These are phyloP conservation scores for Pyrenochaeta sp. DNA, from an alignment of 2,329 filamentous ascomycete species.

Conservation along the genomic window DNA sequence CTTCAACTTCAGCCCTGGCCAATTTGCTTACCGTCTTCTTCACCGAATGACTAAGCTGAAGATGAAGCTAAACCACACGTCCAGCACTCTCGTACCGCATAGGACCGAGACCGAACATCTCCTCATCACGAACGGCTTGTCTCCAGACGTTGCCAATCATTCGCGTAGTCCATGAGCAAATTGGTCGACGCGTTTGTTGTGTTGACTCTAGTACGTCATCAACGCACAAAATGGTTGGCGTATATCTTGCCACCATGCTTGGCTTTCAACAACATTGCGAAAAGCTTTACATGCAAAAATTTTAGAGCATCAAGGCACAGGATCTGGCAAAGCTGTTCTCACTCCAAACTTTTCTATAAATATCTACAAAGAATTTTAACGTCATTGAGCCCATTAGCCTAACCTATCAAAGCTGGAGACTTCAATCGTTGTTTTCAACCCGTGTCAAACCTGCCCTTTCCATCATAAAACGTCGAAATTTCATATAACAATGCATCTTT, in stretches of 20 bases:
- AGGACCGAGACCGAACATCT: background rate
- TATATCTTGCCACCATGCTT: background rate
- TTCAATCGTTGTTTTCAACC: background rate
- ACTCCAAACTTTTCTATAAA: background rate
- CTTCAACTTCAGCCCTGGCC: background rate
- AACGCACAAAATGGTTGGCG: background rate
- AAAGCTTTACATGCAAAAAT: background rate
- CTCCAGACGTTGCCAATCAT: background rate
- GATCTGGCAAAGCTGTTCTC: background rate
- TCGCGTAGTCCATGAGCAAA: background rate
- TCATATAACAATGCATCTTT: background rate
- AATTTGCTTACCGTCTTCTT: background rate
- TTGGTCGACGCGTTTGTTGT: conserved; percentile 8
- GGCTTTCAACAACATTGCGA: background rate
- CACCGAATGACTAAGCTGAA: background rate
- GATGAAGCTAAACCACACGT: background rate
- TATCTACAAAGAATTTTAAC: background rate
- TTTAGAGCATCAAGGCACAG: background rate
- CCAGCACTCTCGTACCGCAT: background rate
- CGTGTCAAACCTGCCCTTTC: background rate
- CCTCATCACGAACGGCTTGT: background rate
- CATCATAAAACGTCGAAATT: background rate
- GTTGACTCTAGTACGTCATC: conserved; percentile 11
- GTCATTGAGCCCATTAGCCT: background rate
- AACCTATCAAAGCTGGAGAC: background rate